Evolutionary conservation across 306 rosid genomes (phyloP), one percentile per base, ranked within the genome.

Genomic region (Betula pendula): DNA sequence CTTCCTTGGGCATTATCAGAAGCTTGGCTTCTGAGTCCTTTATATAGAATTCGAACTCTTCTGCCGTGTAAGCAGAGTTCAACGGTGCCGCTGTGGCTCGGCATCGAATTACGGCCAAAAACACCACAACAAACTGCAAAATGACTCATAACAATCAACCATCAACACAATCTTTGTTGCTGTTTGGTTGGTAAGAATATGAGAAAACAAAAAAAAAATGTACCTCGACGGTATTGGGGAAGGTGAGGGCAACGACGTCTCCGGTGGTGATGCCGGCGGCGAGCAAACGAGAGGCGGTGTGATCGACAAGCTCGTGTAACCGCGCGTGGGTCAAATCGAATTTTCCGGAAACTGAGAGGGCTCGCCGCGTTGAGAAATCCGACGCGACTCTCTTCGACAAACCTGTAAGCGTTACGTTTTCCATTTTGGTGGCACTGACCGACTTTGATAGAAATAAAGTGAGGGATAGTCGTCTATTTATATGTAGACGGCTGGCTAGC

Each of bases 21-120:
- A 95, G 86, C 87, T 88, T 95, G 7, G 98, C 90, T 42, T 89
- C 97, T 3, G 98, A 95, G 45, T 95, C 98, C 0, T 97, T 89
- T n/a, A 95, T 68, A 56, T 92, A 92, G 70, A 95, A 92, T 80
- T 94, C 96, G 73, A 95, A 95, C 67, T 95, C 98, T 68, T 95
- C 98, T 0, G 87, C 80, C 25, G 97, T 95, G 81, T 95, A 95
- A 3, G 97, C 97, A 2, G 88, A 9, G 63, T 95, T 95, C 1
- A 95, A 58, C 47, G 98, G 98, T 58, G 97, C 98, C 0, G 97
- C 98, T 10, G 93, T 91, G 10, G 96, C 97, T 50, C 96, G 90
- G 24, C 87, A 89, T 44, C 97, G 88, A 71, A 95, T 88, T 25
- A 95, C 92, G 1, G 97, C 98, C 70, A 92, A 73, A 17, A 95